Evolutionary conservation across 495 filamentous ascomycete species (phyloP).

Genomic region (Xylaria grammica): DNA sequence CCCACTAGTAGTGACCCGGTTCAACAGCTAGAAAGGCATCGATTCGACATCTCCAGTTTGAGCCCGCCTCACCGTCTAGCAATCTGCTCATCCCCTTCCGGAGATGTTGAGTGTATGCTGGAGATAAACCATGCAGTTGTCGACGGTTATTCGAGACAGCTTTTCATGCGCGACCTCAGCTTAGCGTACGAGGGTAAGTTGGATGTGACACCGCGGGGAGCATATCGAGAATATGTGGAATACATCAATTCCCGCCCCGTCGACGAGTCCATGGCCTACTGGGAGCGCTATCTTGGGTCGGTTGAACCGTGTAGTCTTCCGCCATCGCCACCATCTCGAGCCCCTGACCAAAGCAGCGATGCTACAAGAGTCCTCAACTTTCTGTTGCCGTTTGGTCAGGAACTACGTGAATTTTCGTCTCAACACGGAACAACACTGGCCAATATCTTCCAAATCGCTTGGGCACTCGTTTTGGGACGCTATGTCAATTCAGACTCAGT

Average conservation of each 20-base stretch:
- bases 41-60: conserved; percentile 16
- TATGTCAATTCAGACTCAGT: conserved; percentile 42
- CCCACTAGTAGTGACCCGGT: conserved; percentile 10
- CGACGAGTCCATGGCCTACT: conserved; percentile 55
- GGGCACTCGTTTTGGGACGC: conserved; percentile 42
- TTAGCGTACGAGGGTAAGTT: conserved; percentile 48
- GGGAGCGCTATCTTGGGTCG: conserved; percentile 55
- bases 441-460: conserved; percentile 47
- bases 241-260: conserved; percentile 48
- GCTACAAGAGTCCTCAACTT: neutral
- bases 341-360: neutral
- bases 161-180: conserved; percentile 40
- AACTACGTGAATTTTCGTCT: conserved; percentile 31
- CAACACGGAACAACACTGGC: conserved; percentile 30
- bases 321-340: neutral
- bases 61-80: conserved; percentile 29
- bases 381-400: conserved; percentile 16
- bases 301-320: conserved; percentile 61
- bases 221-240: conserved; percentile 60
- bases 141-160: conserved; percentile 40
- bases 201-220: conserved; percentile 16
- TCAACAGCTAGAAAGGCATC: conserved; percentile 10
- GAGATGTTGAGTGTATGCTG: conserved; percentile 27
- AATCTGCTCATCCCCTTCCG: conserved; percentile 27
- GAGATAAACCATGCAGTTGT: conserved; percentile 37